Evolutionary conservation across 2,329 filamentous ascomycete species (phyloP).

Genomic region (Mycosphaerella sp.): DNA sequence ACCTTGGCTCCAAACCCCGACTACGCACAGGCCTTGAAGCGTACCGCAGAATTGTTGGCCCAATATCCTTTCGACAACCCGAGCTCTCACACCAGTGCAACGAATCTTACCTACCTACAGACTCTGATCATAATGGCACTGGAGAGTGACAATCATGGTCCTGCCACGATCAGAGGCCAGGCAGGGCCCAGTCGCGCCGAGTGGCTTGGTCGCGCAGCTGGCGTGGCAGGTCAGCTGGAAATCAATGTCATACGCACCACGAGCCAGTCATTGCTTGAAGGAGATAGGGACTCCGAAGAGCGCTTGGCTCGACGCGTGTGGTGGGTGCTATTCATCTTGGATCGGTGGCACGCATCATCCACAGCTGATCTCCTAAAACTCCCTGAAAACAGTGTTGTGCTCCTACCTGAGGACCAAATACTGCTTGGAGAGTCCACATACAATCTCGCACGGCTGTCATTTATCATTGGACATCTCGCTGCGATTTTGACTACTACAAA

Average conservation of each 20-base stretch:
- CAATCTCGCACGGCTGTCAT: slow-evolving; percentile 58
- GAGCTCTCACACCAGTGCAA: slow-evolving; percentile 36
- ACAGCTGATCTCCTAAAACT: slow-evolving; percentile 59
- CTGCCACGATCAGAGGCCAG: slow-evolving; percentile 42
- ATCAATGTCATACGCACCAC: slow-evolving; percentile 47
- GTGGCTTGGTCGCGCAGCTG: slow-evolving; percentile 60
- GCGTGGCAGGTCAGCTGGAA: slow-evolving; percentile 59
- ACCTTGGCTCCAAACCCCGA: slow-evolving; percentile 33
- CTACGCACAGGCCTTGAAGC: slow-evolving; percentile 36
- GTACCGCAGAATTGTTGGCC: slow-evolving; percentile 40
- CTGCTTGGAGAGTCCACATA: slow-evolving; percentile 59
- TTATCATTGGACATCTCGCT: slow-evolving; percentile 53
- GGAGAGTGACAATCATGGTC: slow-evolving; percentile 56
- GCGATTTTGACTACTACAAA: slow-evolving; percentile 44
- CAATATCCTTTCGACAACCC: slow-evolving; percentile 43
- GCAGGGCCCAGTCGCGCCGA: slow-evolving; percentile 46
- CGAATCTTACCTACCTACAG: slow-evolving; percentile 56
- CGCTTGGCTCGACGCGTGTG: slow-evolving; percentile 59
- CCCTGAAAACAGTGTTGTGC: slow-evolving; percentile 55
- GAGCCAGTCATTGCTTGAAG: slow-evolving; percentile 40
- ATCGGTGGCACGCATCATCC: slow-evolving; percentile 67
- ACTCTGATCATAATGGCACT: slow-evolving; percentile 61
- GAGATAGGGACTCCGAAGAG: slow-evolving; percentile 55
- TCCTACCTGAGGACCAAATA: slow-evolving; percentile 53
- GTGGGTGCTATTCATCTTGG: slow-evolving; percentile 66